phyloP scores from a whole-genome alignment of 2,329 filamentous ascomycete genomes.

The Fusarium bulbicola region DNA sequence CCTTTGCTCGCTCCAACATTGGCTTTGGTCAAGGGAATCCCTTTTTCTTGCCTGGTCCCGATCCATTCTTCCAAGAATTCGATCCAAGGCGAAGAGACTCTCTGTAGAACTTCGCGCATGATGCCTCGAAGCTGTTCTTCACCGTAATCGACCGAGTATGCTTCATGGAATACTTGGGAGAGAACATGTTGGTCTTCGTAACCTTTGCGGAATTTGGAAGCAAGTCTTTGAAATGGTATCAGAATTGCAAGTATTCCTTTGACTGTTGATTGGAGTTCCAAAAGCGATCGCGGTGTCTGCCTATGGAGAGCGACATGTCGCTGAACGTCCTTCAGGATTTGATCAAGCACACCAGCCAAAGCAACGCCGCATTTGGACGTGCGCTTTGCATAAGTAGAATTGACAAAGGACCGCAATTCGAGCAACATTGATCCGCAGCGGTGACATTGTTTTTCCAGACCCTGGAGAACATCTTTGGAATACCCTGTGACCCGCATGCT shows the following conservation, averaged over 20 bases:
- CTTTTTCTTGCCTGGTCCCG: slow-evolving; percentile 69
- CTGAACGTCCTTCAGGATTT: slow-evolving; percentile 60
- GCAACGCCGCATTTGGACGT: slow-evolving; percentile 60
- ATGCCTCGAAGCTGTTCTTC: slow-evolving; percentile 69
- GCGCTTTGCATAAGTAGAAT: slow-evolving; percentile 55
- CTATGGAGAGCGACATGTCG: slow-evolving; percentile 57
- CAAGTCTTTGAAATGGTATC: slow-evolving; percentile 60
- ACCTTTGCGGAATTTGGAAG: slow-evolving; percentile 56
- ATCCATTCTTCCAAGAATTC: slow-evolving; percentile 78
- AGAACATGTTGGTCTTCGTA: slow-evolving; percentile 69
- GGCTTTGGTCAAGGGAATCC: slow-evolving; percentile 61
- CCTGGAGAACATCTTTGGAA: slow-evolving; percentile 58
- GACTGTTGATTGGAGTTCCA: slow-evolving; percentile 63
- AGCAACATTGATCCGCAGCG: slow-evolving; percentile 59
- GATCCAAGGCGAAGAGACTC: slow-evolving; percentile 72
- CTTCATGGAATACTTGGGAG: slow-evolving; percentile 68
- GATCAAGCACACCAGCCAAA: slow-evolving; percentile 59
- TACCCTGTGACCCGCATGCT: slow-evolving; percentile 65
- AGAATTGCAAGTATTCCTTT: slow-evolving; percentile 60
- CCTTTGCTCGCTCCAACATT: slow-evolving; percentile 57
- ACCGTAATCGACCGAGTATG: slow-evolving; percentile 70
- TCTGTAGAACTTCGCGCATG: slow-evolving; percentile 71
- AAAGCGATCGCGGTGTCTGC: slow-evolving; percentile 55
- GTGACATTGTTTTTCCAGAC: slow-evolving; percentile 58
- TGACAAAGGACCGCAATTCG: slow-evolving; percentile 57